Percentiles rank a stretch among this genome's conserved stretches.
Evolutionary conservation across 208 protist genomes (phyloP).

Genomic region (Novymonas esmeraldas): DNA sequence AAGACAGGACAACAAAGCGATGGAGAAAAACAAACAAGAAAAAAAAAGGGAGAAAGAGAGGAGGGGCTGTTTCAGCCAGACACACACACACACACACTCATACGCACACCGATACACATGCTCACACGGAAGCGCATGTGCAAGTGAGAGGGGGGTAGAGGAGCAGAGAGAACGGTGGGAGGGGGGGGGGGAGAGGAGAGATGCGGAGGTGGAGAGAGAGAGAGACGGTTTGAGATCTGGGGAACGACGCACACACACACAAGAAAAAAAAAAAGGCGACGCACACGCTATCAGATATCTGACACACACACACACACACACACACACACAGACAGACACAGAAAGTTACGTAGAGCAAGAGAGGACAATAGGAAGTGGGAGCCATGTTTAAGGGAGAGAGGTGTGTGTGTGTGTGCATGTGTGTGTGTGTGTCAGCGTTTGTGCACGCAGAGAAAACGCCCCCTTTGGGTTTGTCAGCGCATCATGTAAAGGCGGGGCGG

Average conservation of each 20-base stretch:
- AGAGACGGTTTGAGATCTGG: not conserved
- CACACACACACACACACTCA: constrained; percentile 11
- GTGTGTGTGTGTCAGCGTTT: not conserved
- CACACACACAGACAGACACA: not conserved
- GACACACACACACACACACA: constrained; percentile 1
- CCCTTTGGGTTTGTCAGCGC: no score
- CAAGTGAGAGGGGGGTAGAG: no score
- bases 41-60: not conserved
- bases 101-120: no score
- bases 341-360: no score
- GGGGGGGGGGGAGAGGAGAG: not conserved
- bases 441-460: not conserved
- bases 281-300: not conserved
- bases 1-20: no score
- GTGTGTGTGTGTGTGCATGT: not conserved
- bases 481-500: no score
- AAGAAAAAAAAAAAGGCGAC: no score
- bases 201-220: not conserved
- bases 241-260: no score
- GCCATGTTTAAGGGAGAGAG: no score
- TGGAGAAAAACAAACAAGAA: no score
- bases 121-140: not conserved
- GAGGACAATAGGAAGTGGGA: no score
- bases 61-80: not conserved
- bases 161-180: no score